Base-by-base conservation (phyloP, 2,329 filamentous ascomycete genomes). In the Sphaceloma murrayae region DNA sequence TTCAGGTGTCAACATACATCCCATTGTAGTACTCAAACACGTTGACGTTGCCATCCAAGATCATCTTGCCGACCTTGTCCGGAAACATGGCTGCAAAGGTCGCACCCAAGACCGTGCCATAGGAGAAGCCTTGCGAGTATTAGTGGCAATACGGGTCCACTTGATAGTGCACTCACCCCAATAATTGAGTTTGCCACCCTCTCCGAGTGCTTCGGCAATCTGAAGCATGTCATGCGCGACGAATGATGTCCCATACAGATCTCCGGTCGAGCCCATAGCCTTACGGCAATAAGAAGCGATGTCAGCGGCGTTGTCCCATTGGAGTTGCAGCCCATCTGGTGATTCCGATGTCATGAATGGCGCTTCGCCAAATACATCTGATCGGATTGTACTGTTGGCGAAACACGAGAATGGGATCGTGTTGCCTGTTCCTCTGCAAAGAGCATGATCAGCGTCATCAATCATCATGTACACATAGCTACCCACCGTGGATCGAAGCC, bases 51-150 rank as follows among this genome's bases (percentile, higher is more conserved):
- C 26, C 43, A 43, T 75, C 73, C 45, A 70, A 68, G 2, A 74
- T 66, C 6, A 75, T 55, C 10, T 70, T 61, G 31, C 67, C 69
- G 1, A 75, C 65, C 33, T 62, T 62, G 19, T 73, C 67, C 1
- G 72, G 72, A 44, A 66, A 74, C 58, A 75, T 62, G 2, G 68
- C 62, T 2, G 72, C 72, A 53, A 74, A 74, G 0, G 67, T 67
- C 9, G 66, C 68, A 3, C 72, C 73, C 0, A 76, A 60, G 2
- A 74, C 54, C 5, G 70, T 73, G 7, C 72, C 72, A 49, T 75
- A 75, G 49, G 70, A 74, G 46, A 74, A 68, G 1, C 72, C 73
- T 21, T 5, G 39, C n/a, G n/a, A 17, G 16, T 13, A 16, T 45
- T n/a, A 32, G 27, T 16, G 4, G 21, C 31, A 11, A 17, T 16